phyloP scores from a whole-genome alignment of 2,329 filamentous ascomycete genomes.

The Scedosporium aurantiacum region DNA sequence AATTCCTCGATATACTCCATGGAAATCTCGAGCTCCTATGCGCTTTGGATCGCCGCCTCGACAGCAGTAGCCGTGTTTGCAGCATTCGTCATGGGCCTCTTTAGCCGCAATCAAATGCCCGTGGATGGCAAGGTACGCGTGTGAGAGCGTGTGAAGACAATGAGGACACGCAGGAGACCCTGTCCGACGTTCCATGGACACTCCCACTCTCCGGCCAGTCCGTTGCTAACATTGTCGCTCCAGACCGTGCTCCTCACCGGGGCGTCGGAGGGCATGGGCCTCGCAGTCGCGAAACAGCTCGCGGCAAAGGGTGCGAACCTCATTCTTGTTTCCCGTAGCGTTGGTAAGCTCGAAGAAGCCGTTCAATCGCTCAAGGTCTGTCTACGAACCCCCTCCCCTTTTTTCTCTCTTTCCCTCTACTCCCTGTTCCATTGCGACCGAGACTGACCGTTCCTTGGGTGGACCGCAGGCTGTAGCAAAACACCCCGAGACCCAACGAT shows the following conservation, averaged over 20 bases:
- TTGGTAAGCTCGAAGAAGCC: slow-evolving; percentile 60
- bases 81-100: slow-evolving; percentile 52
- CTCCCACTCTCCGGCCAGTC: not conserved
- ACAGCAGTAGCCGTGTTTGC: slow-evolving; percentile 23
- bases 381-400: slow-evolving; percentile 1
- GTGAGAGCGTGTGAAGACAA: no score
- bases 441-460: slow-evolving; percentile 1
- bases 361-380: slow-evolving; percentile 53
- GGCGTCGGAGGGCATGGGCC: slow-evolving; percentile 86
- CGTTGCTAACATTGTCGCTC: not conserved
- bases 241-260: slow-evolving; percentile 86
- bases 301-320: slow-evolving; percentile 76
- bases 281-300: slow-evolving; percentile 61
- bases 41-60: slow-evolving; percentile 14
- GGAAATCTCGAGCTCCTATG: not conserved
- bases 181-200: not conserved
- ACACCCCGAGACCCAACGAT: slow-evolving; percentile 57
- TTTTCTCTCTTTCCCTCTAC: no score
- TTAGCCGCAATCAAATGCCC: slow-evolving; percentile 62
- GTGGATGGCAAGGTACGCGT: slow-evolving; percentile 67
- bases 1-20: slow-evolving; percentile 2
- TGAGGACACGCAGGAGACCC: no score
- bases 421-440: not conserved
- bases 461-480: slow-evolving; percentile 48
- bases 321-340: slow-evolving; percentile 71